Conservation (phyloP, 2,329 filamentous ascomycete species). For the Epichloe coenophiala region DNA sequence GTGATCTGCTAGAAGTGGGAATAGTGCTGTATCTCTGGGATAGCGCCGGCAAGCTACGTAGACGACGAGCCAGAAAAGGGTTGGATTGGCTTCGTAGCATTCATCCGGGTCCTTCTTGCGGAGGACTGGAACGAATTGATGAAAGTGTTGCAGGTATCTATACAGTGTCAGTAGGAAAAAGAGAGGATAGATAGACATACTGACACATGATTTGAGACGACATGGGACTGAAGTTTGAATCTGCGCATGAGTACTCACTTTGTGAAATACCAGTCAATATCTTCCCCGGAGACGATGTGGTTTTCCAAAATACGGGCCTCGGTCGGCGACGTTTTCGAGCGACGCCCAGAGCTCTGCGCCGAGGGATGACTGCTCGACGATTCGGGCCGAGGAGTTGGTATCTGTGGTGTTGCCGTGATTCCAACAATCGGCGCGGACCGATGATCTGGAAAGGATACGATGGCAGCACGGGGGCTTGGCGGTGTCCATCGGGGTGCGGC, state of each 20-base stretch:
- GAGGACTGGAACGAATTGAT: constrained; percentile 38
- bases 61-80: constrained; percentile 43
- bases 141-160: constrained; percentile 38
- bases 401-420: constrained; percentile 5
- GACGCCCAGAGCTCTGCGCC: constrained; percentile 8
- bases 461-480: constrained; percentile 13
- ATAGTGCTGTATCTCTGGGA: constrained; percentile 26
- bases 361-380: constrained; percentile 7
- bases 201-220: neutral
- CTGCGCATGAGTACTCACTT: constrained; percentile 24
- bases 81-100: constrained; percentile 31
- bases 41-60: constrained; percentile 37
- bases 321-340: constrained; percentile 15
- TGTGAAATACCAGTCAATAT: constrained; percentile 43
- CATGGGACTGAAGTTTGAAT: neutral
- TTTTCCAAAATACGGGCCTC: constrained; percentile 32
- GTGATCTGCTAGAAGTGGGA: constrained; percentile 32
- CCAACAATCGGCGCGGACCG: constrained; percentile 6
- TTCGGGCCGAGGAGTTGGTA: constrained; percentile 15
- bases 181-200: no score
- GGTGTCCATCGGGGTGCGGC: constrained; percentile 14
- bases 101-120: constrained; percentile 35
- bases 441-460: constrained; percentile 11
- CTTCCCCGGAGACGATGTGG: constrained; percentile 34
- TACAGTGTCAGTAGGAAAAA: neutral